These are phyloP conservation scores for Prunus mongolica DNA, from an alignment of 306 rosid species.

Conservation along the genomic window DNA sequence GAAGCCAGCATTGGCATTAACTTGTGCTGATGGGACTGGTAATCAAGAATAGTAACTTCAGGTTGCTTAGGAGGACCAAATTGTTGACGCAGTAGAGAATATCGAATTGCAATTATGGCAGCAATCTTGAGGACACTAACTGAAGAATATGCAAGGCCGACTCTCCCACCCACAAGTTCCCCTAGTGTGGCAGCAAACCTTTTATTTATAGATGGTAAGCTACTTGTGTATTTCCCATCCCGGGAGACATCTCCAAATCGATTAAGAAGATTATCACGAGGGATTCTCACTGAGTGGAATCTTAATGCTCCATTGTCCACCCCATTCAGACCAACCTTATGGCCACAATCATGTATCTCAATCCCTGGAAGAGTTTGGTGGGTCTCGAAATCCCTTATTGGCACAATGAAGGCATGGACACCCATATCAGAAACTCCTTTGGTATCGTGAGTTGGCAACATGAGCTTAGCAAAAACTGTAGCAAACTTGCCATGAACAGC, in stretches of 20 bases:
- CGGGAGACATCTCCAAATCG: conserved; percentile 92
- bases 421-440: conserved; percentile 89
- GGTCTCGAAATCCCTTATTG: conserved; percentile 81
- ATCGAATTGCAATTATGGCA: conserved; percentile 74
- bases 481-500: conserved; percentile 98
- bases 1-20: conserved; percentile 99
- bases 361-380: conserved; percentile 88
- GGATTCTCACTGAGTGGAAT: conserved; percentile 82
- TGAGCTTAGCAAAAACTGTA: conserved; percentile 77
- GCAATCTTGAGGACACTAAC: conserved; percentile 82
- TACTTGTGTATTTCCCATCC: conserved; percentile 88
- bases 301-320: conserved; percentile 94
- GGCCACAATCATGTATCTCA: conserved; percentile 96
- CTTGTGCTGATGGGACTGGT: conserved; percentile 97
- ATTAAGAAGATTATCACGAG: conserved; percentile 90
- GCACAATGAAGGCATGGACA: conserved; percentile 94
- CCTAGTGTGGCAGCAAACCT: conserved; percentile 94
- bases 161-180: conserved; percentile 98
- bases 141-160: conserved; percentile 89
- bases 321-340: conserved; percentile 92
- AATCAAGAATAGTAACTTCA: conserved; percentile 83
- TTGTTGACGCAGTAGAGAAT: conserved; percentile 89
- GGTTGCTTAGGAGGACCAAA: conserved; percentile 96
- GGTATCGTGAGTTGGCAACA: conserved; percentile 59
- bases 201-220: conserved; percentile 69